Evolutionary conservation across 2,329 filamentous ascomycete genomes (phyloP), one percentile per base, ranked within the genome.

Genomic region (Scorias spongiosa): DNA sequence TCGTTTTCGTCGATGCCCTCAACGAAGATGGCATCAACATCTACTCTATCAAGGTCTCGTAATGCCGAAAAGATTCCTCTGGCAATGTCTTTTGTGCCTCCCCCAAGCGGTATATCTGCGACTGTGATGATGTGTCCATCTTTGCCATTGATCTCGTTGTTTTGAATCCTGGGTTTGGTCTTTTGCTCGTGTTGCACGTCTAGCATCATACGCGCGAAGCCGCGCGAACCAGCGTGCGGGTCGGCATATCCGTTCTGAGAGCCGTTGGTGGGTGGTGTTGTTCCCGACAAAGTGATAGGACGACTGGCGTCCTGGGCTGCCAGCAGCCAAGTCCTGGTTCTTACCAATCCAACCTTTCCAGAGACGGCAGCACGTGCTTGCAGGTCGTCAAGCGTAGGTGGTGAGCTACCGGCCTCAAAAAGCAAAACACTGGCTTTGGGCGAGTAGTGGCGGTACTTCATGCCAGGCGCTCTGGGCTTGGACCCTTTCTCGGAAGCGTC

Each of bases 401-500:
- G 32, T 15, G 32, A 12, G 9, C 12, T 36, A 18, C 38, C 38
- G 11, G 14, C 14, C 20, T 40, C 40, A 28, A 29, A 42, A 1
- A 96, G 69, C 11, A 93, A 68, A 2, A 98, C 88, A 39, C 73
- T 78, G 1, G 91, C 93, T 61, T 80, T 84, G 1, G 91, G 91
- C 38, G 88, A 93, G 58, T 98, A 98, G 61, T 98, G 91, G 59
- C 91, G 85, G 61, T 98, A 98, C 65, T 98, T 98, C 91, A 98
- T 98, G 1, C 91, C 91, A 0, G 91, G 91, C 1, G 91, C 91
- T 45, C 85, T 73, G 0, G 91, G 91, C 9, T 63, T 67, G 42
- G 74, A 76, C 5, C 75, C 80, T 37, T 48, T 75, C 54, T 85
- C 76, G 12, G 77, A 76, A 45, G 74, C 72, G 55, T 94, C 86